Conservation (phyloP, 2,329 filamentous ascomycete genomes). For the Reticulascus tulasneorum region DNA sequence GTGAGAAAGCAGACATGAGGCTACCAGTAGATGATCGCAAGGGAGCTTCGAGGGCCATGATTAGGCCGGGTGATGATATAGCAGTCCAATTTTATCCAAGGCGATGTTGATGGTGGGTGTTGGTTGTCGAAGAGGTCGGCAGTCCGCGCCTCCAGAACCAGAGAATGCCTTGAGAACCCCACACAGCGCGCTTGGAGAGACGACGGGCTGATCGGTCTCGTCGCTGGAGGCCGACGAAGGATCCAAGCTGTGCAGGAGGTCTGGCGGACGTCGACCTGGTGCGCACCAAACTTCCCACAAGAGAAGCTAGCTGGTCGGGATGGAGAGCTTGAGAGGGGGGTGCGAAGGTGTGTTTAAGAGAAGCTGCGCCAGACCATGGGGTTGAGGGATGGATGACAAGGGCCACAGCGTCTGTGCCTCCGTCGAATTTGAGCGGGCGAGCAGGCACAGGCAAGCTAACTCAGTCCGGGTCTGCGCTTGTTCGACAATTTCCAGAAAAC, state of each 20-base stretch:
- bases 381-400: no score
- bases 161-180: slow-evolving; percentile 20
- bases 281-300: slow-evolving; percentile 19
- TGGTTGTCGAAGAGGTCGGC: slow-evolving; percentile 1
- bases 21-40: slow-evolving; percentile 59
- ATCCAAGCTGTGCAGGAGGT: slow-evolving; percentile 14
- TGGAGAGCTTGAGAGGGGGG: slow-evolving; percentile 17
- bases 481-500: slow-evolving; percentile 3
- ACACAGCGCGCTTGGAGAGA: slow-evolving; percentile 10
- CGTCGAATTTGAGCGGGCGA: no score
- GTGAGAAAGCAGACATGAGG: slow-evolving; percentile 50
- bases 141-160: slow-evolving; percentile 1
- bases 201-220: slow-evolving; percentile 3
- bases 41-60: slow-evolving; percentile 60
- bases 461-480: slow-evolving; percentile 9
- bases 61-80: no score
- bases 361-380: slow-evolving; percentile 20
- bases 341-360: slow-evolving; percentile 28
- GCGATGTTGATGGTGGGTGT: no score
- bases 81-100: no score
- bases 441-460: no score
- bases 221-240: slow-evolving; percentile 8
- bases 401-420: slow-evolving; percentile 10
- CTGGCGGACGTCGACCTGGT: slow-evolving; percentile 16
- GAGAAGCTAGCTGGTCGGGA: slow-evolving; percentile 16